Base-by-base conservation (phyloP, 257 asterid genomes). In the Forsythia suspensa region DNA sequence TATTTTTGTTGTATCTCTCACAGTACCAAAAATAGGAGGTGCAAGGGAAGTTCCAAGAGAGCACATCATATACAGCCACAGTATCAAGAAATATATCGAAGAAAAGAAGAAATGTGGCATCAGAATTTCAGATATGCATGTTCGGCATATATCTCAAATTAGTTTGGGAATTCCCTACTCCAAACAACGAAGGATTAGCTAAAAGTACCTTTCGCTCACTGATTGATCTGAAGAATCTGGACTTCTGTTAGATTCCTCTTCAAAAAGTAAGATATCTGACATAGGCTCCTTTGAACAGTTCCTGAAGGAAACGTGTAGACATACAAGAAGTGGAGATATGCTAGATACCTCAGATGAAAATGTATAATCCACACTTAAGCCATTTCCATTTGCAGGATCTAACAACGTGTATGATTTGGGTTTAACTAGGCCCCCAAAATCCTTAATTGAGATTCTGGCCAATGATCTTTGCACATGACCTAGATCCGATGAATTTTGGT, bases 391-490 rank as follows among this genome's bases (percentile, higher is more conserved):
- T 70, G 90, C 86, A 86, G 96, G 92, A 87, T 95, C 97, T 59
- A 91, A 75, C 79, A 96, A 88, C 71, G 85, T 79, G 75, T 89
- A 88, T 13, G 83, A 80, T 85, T 90, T 93, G n/a, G 92, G 98
- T 82, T 86, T 92, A 71, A 91, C 92, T 82, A 89, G 86, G 85
- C 83, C 79, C 75, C 89, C 88, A 80, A 96, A 82, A 83, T 96
- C 94, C 82, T 93, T 95, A 34, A 96, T 89, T 41, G 98, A 91
- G 84, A 96, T 94, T 89, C 94, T 88, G 78, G 98, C 99, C 67
- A 87, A 86, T 74, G 98, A 91, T 79, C 74, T 90, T 76, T 76
- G 84, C 77, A 71, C 88, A 44, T 76, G 85, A 80, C 81, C 86
- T 71, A 76, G 65, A 80, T 83, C 92, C 29, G 89, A 80, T 65